Base-by-base conservation (phyloP, 2,329 filamentous ascomycete species). In the Colletotrichum sp. region DNA sequence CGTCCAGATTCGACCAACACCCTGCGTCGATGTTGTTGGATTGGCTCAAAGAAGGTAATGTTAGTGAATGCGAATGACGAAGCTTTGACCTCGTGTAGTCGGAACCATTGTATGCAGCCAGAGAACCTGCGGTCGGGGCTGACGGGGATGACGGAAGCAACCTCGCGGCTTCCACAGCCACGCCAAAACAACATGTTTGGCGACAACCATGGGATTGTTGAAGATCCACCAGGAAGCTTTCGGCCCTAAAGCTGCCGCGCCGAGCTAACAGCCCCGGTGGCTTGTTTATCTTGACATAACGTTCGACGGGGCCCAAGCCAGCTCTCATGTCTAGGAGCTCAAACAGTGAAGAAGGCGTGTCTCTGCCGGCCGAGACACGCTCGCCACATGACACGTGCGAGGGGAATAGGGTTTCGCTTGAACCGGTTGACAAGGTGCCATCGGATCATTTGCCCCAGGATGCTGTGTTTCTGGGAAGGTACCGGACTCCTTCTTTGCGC, bases 1-100 rank as follows among this genome's bases (percentile, higher is more conserved):
- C 78, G 77, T 79, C 78, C 77, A 78, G 77, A 78, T 74, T 68
- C 79, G 78, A 79, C 79, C 76, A 74, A 67, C 72, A 72, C 78
- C 72, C 77, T 78, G 65, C 71, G 39, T 77, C 69, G 55, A 77
- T 69, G 71, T 72, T 57, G 60, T 73, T 16, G 76, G 72, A 74
- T 76, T 76, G 70, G 74, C 64, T 77, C 59, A 69, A 77, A 69
- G 63, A 60, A 62, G 49, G 18, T 24, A 3, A 55, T 39, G 60
- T 69, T 39, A 28, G 36, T 36, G 32, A 60, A 44, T 36, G 62
- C 64, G 62, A 36, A 49, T 72, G 66, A 30, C 28, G 59, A 60
- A 65, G 36, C 65, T 59, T 70, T 62, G 65, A 66, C 36, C 71
- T 70, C 52, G 59, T 68, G 69, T 62, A 44, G 59, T 69, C 65